Base-by-base conservation (phyloP, 148 eudicot species). In the Fagopyrum homotropicum region DNA sequence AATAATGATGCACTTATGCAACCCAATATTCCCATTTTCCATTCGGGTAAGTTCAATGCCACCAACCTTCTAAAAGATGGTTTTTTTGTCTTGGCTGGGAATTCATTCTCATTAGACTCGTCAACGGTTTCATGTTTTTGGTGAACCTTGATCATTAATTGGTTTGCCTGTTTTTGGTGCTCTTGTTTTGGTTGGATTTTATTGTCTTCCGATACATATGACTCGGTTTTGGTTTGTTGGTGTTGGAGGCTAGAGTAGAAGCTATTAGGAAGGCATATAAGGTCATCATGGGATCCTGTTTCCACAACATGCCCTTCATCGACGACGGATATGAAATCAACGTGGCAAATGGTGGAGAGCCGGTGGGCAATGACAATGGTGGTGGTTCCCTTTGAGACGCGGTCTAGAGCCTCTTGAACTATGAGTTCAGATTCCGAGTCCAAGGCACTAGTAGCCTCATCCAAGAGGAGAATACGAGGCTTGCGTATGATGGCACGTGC, bases 401-500 rank as follows among this genome's bases (percentile, higher is more conserved):
- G 76, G 73, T 85, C 84, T 1, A 85, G 84, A 0, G 88, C 86
- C 59, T 83, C 84, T 76, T 85, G 88, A 10, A 85, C 89, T 14
- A 84, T 75, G 22, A 79, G 80, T 44, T 86, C 89, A 0, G 86
- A 86, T 52, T 84, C 87, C 0, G 89, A 79, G 80, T 86, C 89
- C 19, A 86, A 45, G 26, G 89, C 89, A 55, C 89, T 86, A 4
- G 89, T 86, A 22, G 89, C 86, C 89, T 1, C 66, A 26, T 60
- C 66, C 66, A 86, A 83, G 4, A 86, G 82, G 59, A 86, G 83
- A 48, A 86, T 84, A 50, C 84, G 85, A 9, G 89, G 89, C 14
- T 84, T 59, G 22, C 79, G 84, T 68, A 86, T 82, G 54, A 86
- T 79, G 56, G 89, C 89, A 19, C 89, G 78, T n/a, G 89, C 89